These are phyloP conservation scores for Parietichytrium sp. DNA, from an alignment of 108 stramenopile genomes.

Conservation along the genomic window DNA sequence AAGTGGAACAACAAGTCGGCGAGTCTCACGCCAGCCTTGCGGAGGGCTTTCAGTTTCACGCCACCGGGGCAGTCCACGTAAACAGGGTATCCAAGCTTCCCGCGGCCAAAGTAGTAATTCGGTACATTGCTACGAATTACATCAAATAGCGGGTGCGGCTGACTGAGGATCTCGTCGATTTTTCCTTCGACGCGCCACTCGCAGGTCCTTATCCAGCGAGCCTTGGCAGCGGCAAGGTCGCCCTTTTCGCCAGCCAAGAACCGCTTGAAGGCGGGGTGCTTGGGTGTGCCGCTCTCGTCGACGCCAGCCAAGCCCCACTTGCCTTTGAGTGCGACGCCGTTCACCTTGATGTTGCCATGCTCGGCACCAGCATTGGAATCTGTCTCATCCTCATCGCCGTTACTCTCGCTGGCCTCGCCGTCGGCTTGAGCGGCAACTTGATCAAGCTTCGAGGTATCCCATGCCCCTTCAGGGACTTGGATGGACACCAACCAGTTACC, in stretches of 20 bases:
- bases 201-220: conserved; percentile 65
- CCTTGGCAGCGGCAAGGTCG: conserved; percentile 61
- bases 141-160: conserved; percentile 63
- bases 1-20: conserved; percentile 67
- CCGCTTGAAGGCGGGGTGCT: conserved; percentile 44
- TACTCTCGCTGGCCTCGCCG: background rate
- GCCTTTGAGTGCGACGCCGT: too few relatives aligned
- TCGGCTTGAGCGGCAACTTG: background rate
- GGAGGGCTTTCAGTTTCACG: conserved; percentile 64
- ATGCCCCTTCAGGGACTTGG: conserved; percentile 28
- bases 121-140: conserved; percentile 69
- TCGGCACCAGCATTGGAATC: too few relatives aligned
- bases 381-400: too few relatives aligned
- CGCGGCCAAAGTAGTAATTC: conserved; percentile 68
- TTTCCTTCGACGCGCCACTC: conserved; percentile 66
- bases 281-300: conserved; percentile 5
- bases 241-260: conserved; percentile 72
- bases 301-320: background rate
- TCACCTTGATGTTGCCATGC: too few relatives aligned
- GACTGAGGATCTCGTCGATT: conserved; percentile 64
- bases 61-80: conserved; percentile 72
- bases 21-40: conserved; percentile 55
- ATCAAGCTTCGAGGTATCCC: conserved; percentile 29
- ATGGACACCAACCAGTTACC: conserved; percentile 10
- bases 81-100: conserved; percentile 60